These are phyloP conservation scores for Dovyalis caffra DNA, from an alignment of 345 rosid species.

Conservation along the genomic window DNA sequence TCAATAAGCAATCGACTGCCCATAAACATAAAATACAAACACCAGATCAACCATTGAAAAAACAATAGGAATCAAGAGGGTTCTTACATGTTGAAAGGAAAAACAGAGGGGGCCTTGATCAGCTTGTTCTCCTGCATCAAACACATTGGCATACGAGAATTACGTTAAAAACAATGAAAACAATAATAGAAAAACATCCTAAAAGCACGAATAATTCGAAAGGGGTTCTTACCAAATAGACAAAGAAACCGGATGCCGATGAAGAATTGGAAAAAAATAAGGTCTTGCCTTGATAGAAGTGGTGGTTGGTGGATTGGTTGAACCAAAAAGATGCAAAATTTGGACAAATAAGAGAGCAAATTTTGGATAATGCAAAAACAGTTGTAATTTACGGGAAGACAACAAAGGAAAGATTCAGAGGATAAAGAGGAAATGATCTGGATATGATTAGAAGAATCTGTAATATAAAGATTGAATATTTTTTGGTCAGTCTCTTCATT, in stretches of 20 bases:
- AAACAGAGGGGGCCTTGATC: not conserved
- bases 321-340: too few relatives aligned
- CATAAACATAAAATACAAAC: not conserved
- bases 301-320: not conserved
- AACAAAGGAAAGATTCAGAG: not conserved
- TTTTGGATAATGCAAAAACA: not conserved
- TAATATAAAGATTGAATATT: not conserved
- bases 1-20: not conserved
- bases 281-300: not conserved
- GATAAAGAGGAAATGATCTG: not conserved
- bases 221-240: conserved; percentile 14
- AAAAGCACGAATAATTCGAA: not conserved
- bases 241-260: not conserved
- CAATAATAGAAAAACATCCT: not conserved
- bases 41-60: not conserved
- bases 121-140: conserved; percentile 13
- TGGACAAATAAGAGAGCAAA: not conserved
- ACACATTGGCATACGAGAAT: not conserved
- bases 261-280: not conserved
- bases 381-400: not conserved
- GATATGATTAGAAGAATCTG: not conserved
- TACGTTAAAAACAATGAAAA: not conserved
- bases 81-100: conserved; percentile 7
- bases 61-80: not conserved
- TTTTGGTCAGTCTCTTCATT: not conserved